Base-by-base conservation (phyloP, 768 basidiomycete species). In the Hygrophorus pudorinus region DNA sequence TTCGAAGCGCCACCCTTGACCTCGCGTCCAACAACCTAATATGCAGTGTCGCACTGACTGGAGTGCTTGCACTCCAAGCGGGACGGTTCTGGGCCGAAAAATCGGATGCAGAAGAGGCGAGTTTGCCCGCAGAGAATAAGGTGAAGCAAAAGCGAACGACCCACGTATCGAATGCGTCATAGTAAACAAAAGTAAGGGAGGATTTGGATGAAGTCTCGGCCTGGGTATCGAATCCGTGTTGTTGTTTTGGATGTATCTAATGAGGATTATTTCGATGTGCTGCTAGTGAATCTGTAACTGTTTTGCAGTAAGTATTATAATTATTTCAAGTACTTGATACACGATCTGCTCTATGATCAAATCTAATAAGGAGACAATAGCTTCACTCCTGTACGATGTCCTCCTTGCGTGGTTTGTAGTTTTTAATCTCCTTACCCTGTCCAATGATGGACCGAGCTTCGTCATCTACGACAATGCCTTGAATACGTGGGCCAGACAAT, bases 61-160 rank as follows among this genome's bases (percentile, higher is more conserved):
- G 88, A n/a, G 83, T 91, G 20, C 66, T 91, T 28, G 76, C 79
- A 7, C 72, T 91, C 18, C 88, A 91, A 64, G 85, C 86, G 0
- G 84, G 82, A 36, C 75, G 87, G 35, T 83, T 79, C 66, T 91
- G 86, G 86, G 85, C 82, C 3, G 88, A 91, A 57, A 75, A 74
- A 24, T 69, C 79, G 12, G 85, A 87, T 49, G 64, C 63, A 27
- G 78, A 78, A 27, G 75, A 75, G 29, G 76, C 76, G 17, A 73
- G 73, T 11, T 60, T 65, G 16, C 57, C 56, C 31, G 55, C 59
- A 18, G 44, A 62, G 12, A 56, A 55, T 21, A 61, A 60, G 17
- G 49, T 48, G 5, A 54, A 24, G 34, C 33, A 33, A n/a, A 53
- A 14, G 24, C 45, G 5, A 59, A 16, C 36, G 9, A 14, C 35